A percentile compares a stretch with the other conserved stretches of the same genome.
These are phyloP conservation scores for Alternaria rosae DNA, from an alignment of 2,329 filamentous ascomycete genomes.

Conservation along the genomic window DNA sequence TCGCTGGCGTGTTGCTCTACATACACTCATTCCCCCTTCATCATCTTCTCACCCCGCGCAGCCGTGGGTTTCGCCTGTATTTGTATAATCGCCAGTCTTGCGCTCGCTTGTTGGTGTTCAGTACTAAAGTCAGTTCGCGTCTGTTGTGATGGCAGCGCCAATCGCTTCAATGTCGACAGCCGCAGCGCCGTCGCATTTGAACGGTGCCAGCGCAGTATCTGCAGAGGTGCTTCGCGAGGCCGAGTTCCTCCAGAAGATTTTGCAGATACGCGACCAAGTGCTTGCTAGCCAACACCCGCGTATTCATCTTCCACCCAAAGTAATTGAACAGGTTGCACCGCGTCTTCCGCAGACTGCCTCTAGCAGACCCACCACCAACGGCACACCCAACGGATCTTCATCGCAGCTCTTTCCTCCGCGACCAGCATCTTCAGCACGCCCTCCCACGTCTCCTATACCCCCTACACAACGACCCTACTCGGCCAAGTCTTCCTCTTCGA, in stretches of 20 bases:
- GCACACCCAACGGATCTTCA: conserved; percentile 35
- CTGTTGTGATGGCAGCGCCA: conserved; percentile 31
- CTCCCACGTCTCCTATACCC: conserved; percentile 29
- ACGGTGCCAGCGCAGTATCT: conserved; percentile 49
- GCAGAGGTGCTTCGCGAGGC: conserved; percentile 52
- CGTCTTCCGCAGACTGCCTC: conserved; percentile 38
- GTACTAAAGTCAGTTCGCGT: conserved; percentile 26
- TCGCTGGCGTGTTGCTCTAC: conserved; percentile 19
- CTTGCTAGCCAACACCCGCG: conserved; percentile 76
- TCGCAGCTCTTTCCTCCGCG: conserved; percentile 39
- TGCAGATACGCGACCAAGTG: conserved; percentile 81
- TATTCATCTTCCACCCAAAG: conserved; percentile 65
- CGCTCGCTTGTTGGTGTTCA: conserved; percentile 22
- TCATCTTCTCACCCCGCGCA: conserved; percentile 28
- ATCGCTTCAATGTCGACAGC: conserved; percentile 42
- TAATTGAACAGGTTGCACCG: conserved; percentile 54
- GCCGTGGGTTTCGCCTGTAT: conserved; percentile 36
- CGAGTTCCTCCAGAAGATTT: conserved; percentile 74
- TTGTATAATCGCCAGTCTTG: conserved; percentile 30
- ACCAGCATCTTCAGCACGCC: conserved; percentile 39
- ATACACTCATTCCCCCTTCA: conserved; percentile 33
- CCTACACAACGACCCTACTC: conserved; percentile 43
- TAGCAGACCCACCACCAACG: conserved; percentile 43
- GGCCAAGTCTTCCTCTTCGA: conserved; percentile 62
- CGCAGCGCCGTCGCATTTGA: conserved; percentile 37